Base-by-base conservation (phyloP, 352 stramenopile species). In the Phytophthora meadii region DNA sequence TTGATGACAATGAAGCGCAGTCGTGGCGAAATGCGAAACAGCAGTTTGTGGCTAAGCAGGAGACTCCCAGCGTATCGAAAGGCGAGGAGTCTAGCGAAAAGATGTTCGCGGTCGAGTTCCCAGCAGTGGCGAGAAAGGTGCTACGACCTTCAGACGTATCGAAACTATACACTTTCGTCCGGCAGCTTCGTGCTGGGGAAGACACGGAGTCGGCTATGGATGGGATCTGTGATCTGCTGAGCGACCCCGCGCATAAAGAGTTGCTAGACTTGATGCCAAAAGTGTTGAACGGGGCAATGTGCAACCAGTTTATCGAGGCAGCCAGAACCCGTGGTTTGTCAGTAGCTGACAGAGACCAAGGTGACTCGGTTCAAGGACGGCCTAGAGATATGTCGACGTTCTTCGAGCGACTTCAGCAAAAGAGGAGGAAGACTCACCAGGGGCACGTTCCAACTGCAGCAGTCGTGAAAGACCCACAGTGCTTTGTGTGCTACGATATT, bases 401-500 rank as follows among this genome's bases (percentile, higher is more conserved):
- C 57, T 92, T 94, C 12, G 77, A 87, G 22, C 71, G 74, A 22
- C 80, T 94, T 52, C 73, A 93, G 51, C 81, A 90, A 36, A 84
- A 87, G 44, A 82, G 79, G 36, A 79, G 78, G 28, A 84, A 82
- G 42, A 86, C 79, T 19, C 56, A 81, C 11, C 60, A 79, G 10
- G 45, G 53, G 0, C 61, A 75, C 14, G 47, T 72, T 19, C 62
- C 66, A 1, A 77, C 76, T 15, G 85, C 70, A 34, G 77, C 82
- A 14, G 60, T 91, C 9, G 75, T 95, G 14, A 79, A 91, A 45
- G 77, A 94, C 28, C 88, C 88, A 3, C 88, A 95, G 67, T 95
- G 88, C 46, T 79, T 88, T 34, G 87, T 95, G 24, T 95, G 88
- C 67, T 94, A 92, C 58, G 86, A 95, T 40, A 88, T 95, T 30